Conservation (phyloP, 2,329 filamentous ascomycete genomes). For the Aspergillus udagawae region DNA sequence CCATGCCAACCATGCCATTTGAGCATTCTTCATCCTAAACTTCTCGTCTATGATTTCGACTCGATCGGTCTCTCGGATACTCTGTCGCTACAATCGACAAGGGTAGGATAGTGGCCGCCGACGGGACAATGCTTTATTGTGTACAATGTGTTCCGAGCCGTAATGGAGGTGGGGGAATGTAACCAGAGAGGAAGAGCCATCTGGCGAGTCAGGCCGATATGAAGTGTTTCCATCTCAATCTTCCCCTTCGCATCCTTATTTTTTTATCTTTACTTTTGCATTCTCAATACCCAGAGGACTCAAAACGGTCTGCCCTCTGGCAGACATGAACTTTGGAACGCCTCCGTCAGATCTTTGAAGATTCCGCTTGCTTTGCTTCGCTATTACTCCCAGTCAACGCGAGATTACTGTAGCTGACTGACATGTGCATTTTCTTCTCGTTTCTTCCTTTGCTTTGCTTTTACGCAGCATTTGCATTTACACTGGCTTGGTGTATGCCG, state of each 20-base stretch:
- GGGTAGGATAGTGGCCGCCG: background rate
- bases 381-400: background rate
- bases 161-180: conserved; percentile 3
- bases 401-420: background rate
- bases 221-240: conserved; percentile 3
- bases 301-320: conserved; percentile 5
- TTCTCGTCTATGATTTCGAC: conserved; percentile 21
- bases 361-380: conserved; percentile 1
- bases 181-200: conserved; percentile 6
- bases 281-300: conserved; percentile 27
- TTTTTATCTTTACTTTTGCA: conserved; percentile 12
- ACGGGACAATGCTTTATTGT: conserved; percentile 12
- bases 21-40: conserved; percentile 15
- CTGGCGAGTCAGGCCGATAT: conserved; percentile 15
- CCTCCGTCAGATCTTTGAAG: background rate
- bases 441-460: conserved; percentile 10
- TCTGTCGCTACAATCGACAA: background rate
- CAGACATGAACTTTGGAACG: background rate
- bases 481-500: conserved; percentile 27
- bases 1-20: conserved; percentile 14
- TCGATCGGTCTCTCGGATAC: conserved; percentile 9
- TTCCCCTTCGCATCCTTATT: conserved; percentile 4
- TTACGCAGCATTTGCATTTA: conserved; percentile 15
- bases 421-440: conserved; percentile 6
- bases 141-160: conserved; percentile 17